Base-by-base conservation (phyloP, 2,329 filamentous ascomycete species). In the Pseudocercospora musae region DNA sequence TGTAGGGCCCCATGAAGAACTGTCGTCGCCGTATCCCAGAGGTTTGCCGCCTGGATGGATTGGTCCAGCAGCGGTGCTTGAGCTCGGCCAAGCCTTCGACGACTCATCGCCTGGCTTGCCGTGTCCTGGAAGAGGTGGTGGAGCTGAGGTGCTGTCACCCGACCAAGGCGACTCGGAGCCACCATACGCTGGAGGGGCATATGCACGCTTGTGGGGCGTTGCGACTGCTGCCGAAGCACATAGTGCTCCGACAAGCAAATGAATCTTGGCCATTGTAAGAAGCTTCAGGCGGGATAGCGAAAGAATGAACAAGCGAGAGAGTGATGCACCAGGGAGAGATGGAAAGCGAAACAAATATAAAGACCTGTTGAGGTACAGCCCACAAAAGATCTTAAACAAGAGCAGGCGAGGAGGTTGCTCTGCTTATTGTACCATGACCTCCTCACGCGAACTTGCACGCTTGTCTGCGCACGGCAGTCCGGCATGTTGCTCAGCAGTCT, bases 241-340 rank as follows among this genome's bases (percentile, higher is more conserved):
- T n/a, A 62, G 60, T 7, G 56, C 60, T n/a, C 48, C 60, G n/a
- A 62, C 56, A 25, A 62, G 56, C 40, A 62, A 46, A 18, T 55
- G 56, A 31, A 59, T 42, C 33, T 50, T 59, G 1, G 50, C 55
- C 56, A 62, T 62, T 50, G 60, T 40, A 31, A 50, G 15, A 48
- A 42, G 31, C 15, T 29, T 37, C 37, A 25, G 21, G 48, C 27
- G 50, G 18, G 13, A 37, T 25, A 58, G 31, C 18, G 42, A 42
- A 33, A 40, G 31, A 56, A 42, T 59, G 40, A 48, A 27, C 21
- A 44, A 59, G 33, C 54, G 49, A 50, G 42, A 55, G 53, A 56
- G 27, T 40, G 53, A 33, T 23, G 37, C 13, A 31, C 15, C 48
- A 15, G 15, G 4, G 48, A 27, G 37, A 37, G 23, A 54, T 13